These are phyloP conservation scores for Sarcomyxa edulis DNA, from an alignment of 768 basidiomycete species.

Conservation along the genomic window DNA sequence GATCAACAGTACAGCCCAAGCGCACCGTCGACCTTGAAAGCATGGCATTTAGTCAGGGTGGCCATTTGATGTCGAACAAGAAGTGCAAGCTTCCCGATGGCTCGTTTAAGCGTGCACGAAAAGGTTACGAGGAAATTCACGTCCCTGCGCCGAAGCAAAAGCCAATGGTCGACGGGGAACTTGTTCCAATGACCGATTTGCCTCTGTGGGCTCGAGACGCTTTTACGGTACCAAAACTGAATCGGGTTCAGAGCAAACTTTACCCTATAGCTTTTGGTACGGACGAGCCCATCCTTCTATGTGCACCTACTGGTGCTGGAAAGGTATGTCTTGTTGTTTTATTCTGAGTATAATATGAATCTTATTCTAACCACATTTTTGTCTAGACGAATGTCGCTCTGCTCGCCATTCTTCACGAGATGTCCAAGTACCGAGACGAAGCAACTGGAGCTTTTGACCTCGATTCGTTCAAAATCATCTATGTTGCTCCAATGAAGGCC, in stretches of 20 bases:
- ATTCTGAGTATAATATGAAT: not conserved
- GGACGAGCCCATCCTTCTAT: slow-evolving; percentile 91
- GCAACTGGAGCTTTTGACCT: slow-evolving; percentile 77
- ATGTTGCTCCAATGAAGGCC: slow-evolving; percentile 99
- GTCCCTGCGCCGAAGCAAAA: slow-evolving; percentile 89
- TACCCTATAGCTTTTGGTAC: slow-evolving; percentile 92
- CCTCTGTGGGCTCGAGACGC: slow-evolving; percentile 87
- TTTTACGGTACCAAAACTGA: slow-evolving; percentile 78
- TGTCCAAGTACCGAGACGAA: slow-evolving; percentile 83
- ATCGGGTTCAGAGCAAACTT: slow-evolving; percentile 89
- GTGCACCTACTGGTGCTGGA: slow-evolving; percentile 97
- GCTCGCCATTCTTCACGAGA: slow-evolving; percentile 88
- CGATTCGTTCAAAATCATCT: slow-evolving; percentile 92
- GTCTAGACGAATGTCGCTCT: slow-evolving; percentile 98
- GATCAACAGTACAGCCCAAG: slow-evolving; percentile 83
- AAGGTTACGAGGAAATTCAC: slow-evolving; percentile 97
- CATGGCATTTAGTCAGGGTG: slow-evolving; percentile 96
- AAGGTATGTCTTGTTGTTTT: slow-evolving; percentile 61
- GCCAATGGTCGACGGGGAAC: slow-evolving; percentile 53
- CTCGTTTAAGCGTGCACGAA: slow-evolving; percentile 93
- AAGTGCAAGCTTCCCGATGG: slow-evolving; percentile 97
- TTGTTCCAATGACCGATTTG: slow-evolving; percentile 66
- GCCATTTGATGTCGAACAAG: slow-evolving; percentile 97
- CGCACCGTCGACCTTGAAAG: slow-evolving; percentile 82
- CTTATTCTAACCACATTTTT: slow-evolving; percentile 13